These are phyloP conservation scores for Tetrapyrgos nigripes DNA, from an alignment of 1,284 basidiomycete genomes.

Conservation along the genomic window DNA sequence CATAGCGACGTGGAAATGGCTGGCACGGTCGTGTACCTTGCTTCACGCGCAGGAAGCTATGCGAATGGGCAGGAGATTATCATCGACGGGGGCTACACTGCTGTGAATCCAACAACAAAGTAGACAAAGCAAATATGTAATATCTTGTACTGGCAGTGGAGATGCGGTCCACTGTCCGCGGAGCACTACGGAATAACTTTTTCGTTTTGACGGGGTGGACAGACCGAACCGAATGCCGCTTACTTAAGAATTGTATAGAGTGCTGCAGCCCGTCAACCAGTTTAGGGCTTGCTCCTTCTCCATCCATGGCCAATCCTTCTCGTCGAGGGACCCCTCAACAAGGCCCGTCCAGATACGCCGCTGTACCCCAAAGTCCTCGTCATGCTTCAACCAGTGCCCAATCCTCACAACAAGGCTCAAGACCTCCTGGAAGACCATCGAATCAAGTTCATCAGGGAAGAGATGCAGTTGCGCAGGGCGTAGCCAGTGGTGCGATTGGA, in stretches of 20 bases:
- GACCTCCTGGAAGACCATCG: conserved; percentile 32
- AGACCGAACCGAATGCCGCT: not conserved
- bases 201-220: not conserved
- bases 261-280: too few species aligned
- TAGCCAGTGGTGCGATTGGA: conserved; percentile 76
- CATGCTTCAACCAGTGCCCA: conserved; percentile 33
- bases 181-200: too few species aligned
- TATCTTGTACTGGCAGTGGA: not conserved
- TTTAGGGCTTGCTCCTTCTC: not conserved
- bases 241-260: not conserved
- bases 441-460: conserved; percentile 44
- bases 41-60: conserved; percentile 72
- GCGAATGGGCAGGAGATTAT: conserved; percentile 77
- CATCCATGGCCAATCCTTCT: conserved; percentile 42
- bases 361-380: conserved; percentile 43
- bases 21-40: conserved; percentile 75
- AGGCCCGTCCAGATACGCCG: conserved; percentile 25
- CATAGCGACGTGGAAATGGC: conserved; percentile 72
- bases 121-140: conserved; percentile 11
- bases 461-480: conserved; percentile 68
- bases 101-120: conserved; percentile 66
- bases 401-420: conserved; percentile 29
- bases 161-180: not conserved
- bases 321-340: conserved; percentile 38
- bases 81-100: conserved; percentile 74